These are phyloP conservation scores for Populus hybrid DNA, from an alignment of 441 rosid genomes.

Conservation along the genomic window DNA sequence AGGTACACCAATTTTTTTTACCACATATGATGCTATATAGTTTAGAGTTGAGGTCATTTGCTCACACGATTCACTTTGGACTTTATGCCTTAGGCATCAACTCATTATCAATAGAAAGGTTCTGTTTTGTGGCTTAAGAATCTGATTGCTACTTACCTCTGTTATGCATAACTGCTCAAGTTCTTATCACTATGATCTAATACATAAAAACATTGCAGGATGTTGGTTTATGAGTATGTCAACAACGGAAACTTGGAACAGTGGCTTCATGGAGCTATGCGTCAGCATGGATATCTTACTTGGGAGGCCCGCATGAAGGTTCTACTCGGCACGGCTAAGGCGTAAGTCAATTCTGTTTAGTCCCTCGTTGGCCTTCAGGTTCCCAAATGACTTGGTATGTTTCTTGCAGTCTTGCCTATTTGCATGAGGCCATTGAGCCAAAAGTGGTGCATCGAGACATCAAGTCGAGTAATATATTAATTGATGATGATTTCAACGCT, in stretches of 20 bases:
- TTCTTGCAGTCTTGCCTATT: constrained; percentile 77
- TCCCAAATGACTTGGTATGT: constrained; percentile 18
- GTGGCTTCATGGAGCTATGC: constrained; percentile 98
- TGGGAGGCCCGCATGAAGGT: constrained; percentile 96
- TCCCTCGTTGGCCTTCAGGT: constrained; percentile 2
- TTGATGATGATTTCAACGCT: constrained; percentile 86
- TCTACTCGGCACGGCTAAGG: constrained; percentile 92
- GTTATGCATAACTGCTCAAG: neutral
- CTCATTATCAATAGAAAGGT: neutral
- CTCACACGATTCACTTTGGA: neutral
- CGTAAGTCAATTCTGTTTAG: constrained; percentile 47
- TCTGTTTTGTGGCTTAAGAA: neutral
- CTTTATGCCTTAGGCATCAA: neutral
- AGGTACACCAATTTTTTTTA: constrained; percentile 40
- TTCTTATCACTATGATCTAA: neutral
- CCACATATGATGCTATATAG: neutral
- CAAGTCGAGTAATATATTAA: constrained; percentile 87
- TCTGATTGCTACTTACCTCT: neutral
- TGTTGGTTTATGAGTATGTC: constrained; percentile 89
- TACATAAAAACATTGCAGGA: constrained; percentile 37
- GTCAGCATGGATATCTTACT: constrained; percentile 81
- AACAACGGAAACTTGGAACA: constrained; percentile 95
- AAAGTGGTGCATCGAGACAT: constrained; percentile 98
- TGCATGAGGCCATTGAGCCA: constrained; percentile 98
- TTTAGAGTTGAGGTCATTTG: neutral